phyloP scores from a whole-genome alignment of 768 basidiomycete genomes.

The Filobasidium floriforme region DNA sequence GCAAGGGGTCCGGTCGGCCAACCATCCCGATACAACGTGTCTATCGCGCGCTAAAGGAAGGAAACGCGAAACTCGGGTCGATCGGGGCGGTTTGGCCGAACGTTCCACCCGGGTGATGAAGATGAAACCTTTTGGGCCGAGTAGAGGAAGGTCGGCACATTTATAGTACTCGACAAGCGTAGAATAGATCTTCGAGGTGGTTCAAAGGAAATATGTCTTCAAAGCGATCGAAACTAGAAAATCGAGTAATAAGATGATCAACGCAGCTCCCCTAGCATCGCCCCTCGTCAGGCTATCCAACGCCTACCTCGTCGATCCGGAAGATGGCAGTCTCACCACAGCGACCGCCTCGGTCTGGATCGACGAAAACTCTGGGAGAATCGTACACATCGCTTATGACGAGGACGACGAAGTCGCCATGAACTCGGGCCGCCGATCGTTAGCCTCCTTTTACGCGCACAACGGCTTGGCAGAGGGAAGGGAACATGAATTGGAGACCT shows the following conservation, averaged over 20 bases:
- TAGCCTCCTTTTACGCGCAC: neutral
- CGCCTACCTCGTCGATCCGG: conserved; percentile 65
- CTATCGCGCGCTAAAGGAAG: too few relatives aligned
- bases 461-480: conserved; percentile 57
- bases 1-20: too few relatives aligned
- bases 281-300: conserved; percentile 45
- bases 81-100: too few relatives aligned
- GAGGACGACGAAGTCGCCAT: neutral
- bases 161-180: neutral
- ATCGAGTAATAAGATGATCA: neutral
- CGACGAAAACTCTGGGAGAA: conserved; percentile 63
- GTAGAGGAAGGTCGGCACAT: neutral
- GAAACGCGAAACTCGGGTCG: too few relatives aligned
- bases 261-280: neutral
- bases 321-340: conserved; percentile 60
- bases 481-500: conserved; percentile 55
- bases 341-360: conserved; percentile 61
- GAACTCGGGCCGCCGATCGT: neutral
- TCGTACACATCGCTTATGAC: conserved; percentile 48
- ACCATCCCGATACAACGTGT: too few relatives aligned
- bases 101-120: too few relatives aligned
- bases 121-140: too few relatives aligned
- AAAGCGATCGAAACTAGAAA: too few relatives aligned
- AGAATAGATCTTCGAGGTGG: neutral
- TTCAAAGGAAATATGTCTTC: too few relatives aligned